Conservation (phyloP, 352 stramenopile genomes). For the Pilasporangium apinafurcum region DNA sequence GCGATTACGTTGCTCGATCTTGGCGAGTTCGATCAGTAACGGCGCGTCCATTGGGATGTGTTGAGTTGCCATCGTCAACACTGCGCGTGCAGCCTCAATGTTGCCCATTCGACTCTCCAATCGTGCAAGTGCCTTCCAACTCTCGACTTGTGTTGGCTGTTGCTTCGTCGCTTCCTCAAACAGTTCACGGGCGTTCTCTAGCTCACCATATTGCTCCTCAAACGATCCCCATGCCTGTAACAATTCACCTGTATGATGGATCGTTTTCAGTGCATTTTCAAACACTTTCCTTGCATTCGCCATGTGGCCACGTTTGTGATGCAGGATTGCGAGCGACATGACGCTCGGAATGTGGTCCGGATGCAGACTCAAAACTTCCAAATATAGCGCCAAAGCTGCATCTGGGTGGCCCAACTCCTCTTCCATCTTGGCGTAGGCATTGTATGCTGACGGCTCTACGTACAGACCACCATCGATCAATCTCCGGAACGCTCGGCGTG, state of each 20-base stretch:
- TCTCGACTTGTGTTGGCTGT: conserved; percentile 54
- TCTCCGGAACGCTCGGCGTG: conserved; percentile 56
- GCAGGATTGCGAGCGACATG: conserved; percentile 69
- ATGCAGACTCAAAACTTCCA: conserved; percentile 43
- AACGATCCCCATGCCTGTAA: conserved; percentile 71
- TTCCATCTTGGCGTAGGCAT: conserved; percentile 84
- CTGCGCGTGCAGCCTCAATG: conserved; percentile 51
- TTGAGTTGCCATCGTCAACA: conserved; percentile 59
- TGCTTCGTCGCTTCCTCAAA: conserved; percentile 67
- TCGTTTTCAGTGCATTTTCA: conserved; percentile 47
- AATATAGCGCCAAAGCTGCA: conserved; percentile 54
- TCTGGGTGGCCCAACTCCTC: conserved; percentile 70
- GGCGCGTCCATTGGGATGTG: conserved; percentile 60
- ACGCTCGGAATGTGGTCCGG: conserved; percentile 72
- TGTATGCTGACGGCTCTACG: conserved; percentile 68
- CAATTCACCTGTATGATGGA: conserved; percentile 49
- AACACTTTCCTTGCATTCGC: conserved; percentile 54
- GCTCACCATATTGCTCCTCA: conserved; percentile 65
- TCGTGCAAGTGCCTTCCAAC: conserved; percentile 62
- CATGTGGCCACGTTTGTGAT: conserved; percentile 40
- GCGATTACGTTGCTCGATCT: conserved; percentile 75
- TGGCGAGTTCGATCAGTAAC: conserved; percentile 68
- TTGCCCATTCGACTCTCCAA: conserved; percentile 59
- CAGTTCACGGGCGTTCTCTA: conserved; percentile 64
- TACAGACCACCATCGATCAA: conserved; percentile 70